Percentiles rank a stretch among this genome's conserved stretches.
Conservation (phyloP, 2,329 filamentous ascomycete genomes). For the Paraconiothyrium sp. region DNA sequence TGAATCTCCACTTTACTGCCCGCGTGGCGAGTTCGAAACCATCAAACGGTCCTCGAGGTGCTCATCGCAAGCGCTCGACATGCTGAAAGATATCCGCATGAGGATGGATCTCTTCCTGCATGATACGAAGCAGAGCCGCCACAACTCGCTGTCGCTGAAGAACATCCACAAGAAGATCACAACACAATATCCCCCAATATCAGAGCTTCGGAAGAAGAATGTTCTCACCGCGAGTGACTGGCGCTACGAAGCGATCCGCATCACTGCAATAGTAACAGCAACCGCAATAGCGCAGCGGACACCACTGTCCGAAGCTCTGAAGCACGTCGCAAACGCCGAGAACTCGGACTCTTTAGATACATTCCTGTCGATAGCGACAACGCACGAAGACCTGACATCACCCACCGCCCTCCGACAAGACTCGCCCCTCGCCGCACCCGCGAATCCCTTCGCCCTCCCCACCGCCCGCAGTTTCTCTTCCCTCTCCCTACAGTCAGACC, state of each 20-base stretch:
- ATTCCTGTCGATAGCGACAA: conserved; percentile 21
- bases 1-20: conserved; percentile 49
- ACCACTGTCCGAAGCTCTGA: conserved; percentile 41
- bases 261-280: conserved; percentile 44
- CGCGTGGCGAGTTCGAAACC: conserved; percentile 38
- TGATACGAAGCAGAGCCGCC: conserved; percentile 29
- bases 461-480: conserved; percentile 22
- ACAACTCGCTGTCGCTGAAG: conserved; percentile 27
- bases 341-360: conserved; percentile 14
- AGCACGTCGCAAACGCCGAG: conserved; percentile 18
- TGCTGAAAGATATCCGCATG: conserved; percentile 39
- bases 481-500: conserved; percentile 8
- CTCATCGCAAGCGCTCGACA: conserved; percentile 24
- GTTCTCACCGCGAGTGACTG: conserved; percentile 32
- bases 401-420: conserved; percentile 24
- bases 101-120: conserved; percentile 45
- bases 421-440: conserved; percentile 30
- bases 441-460: conserved; percentile 16
- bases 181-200: conserved; percentile 26
- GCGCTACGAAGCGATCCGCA: conserved; percentile 49
- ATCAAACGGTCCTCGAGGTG: conserved; percentile 34
- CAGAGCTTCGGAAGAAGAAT: conserved; percentile 22
- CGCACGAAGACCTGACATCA: background rate
- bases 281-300: conserved; percentile 39
- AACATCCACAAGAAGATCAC: conserved; percentile 34